Percentiles rank a stretch among this genome's conserved stretches.
Evolutionary conservation across 257 asterid species (phyloP).

Genomic region (Solanum okadae): DNA sequence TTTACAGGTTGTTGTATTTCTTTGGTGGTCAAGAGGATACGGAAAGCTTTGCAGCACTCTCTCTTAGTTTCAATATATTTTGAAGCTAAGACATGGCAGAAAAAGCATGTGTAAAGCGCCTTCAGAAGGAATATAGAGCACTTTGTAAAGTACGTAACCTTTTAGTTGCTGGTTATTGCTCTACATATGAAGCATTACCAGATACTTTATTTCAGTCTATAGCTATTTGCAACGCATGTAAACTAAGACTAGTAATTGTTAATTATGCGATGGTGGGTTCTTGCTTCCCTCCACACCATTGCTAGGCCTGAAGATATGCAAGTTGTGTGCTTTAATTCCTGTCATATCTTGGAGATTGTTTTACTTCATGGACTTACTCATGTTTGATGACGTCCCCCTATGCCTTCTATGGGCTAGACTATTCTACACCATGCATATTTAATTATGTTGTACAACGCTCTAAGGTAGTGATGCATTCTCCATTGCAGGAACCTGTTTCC

Average conservation of each 20-base stretch:
- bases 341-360: neutral
- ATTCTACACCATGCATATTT: neutral
- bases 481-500: conserved; percentile 85
- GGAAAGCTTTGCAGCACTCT: neutral
- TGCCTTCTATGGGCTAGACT: neutral
- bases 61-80: neutral
- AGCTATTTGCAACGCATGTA: neutral
- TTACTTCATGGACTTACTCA: neutral
- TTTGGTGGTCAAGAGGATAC: neutral
- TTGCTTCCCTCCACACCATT: neutral
- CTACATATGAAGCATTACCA: neutral
- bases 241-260: neutral
- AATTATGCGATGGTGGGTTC: neutral
- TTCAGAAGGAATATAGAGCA: conserved; percentile 93
- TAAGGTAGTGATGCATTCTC: neutral
- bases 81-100: conserved; percentile 50
- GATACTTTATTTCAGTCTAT: neutral
- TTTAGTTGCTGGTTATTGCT: neutral
- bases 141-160: conserved; percentile 69
- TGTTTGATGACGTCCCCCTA: neutral
- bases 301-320: neutral
- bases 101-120: conserved; percentile 86
- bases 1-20: neutral
- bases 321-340: neutral
- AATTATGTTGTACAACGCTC: neutral